These are phyloP conservation scores for Apiospora sp. DNA, from an alignment of 2,329 filamentous ascomycete genomes.

Conservation along the genomic window DNA sequence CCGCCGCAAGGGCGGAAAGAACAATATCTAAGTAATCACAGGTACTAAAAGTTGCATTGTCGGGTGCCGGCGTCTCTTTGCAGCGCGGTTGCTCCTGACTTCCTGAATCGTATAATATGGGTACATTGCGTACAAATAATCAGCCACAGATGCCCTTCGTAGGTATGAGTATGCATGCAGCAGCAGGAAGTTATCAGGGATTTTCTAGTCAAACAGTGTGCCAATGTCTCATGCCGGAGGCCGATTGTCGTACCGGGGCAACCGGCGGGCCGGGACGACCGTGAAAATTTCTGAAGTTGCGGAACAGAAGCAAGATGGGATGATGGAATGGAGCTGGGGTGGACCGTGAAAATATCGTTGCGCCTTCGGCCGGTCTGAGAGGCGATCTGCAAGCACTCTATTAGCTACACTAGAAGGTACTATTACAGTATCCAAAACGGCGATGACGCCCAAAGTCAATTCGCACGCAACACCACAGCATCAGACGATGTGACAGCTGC, in stretches of 20 bases:
- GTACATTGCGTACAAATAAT: background rate
- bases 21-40: background rate
- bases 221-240: conserved; percentile 10
- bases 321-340: conserved; percentile 14
- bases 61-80: background rate
- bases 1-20: conserved; percentile 4
- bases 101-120: too few relatives aligned
- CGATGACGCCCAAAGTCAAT: conserved; percentile 16
- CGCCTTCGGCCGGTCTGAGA: background rate
- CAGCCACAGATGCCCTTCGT: background rate
- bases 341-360: conserved; percentile 6
- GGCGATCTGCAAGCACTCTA: conserved; percentile 13
- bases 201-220: background rate
- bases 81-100: background rate
- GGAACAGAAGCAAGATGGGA: conserved; percentile 21
- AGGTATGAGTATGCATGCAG: background rate
- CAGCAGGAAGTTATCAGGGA: background rate
- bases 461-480: conserved; percentile 9
- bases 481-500: conserved; percentile 17
- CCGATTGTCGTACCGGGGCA: conserved; percentile 16
- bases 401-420: background rate
- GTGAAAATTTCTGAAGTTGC: conserved; percentile 16
- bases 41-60: background rate
- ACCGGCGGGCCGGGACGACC: conserved; percentile 19
- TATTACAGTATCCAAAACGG: background rate